Evolutionary conservation across 2,329 filamentous ascomycete species (phyloP), one percentile per base, ranked within the genome.

Genomic region (Neofusicoccum kwambonambiense): DNA sequence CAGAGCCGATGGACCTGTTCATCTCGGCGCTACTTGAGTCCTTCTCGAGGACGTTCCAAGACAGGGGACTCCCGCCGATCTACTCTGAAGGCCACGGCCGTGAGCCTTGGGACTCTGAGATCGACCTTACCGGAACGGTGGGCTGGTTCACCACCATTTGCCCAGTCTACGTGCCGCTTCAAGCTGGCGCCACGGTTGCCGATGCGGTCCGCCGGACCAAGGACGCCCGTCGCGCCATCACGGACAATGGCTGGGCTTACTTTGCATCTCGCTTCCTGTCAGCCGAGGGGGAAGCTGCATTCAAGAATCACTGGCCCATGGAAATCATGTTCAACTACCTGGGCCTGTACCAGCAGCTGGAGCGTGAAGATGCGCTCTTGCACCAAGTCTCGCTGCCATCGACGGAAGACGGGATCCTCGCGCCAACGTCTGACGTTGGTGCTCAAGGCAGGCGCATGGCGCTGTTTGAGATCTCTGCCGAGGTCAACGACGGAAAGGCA

Each of bases 281-380:
- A 1, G 51, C 34, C 0, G 17, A 54, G 35, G 51, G 51, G 8
- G 51, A 54, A 39, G 34, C 34, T 39, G 34, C 51, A 11, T 54
- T 54, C 35, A 22, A 54, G 34, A 41, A 39, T 1, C 41, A 45
- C 19, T 60, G 41, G 51, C 51, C 51, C 51, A 80, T 87, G 54
- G 86, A 89, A 71, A 77, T 89, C 42, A 79, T 87, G 44, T 87
- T 89, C 71, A 87, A 81, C 63, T 86, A 84, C 68, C 76, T 81
- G 2, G 84, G 85, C 2, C 80, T 80, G 0, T 74, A 81, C n/a
- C 80, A 84, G 56, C 79, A 82, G n/a, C 71, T 84, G 0, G 80
- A 83, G 57, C 77, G 77, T 1, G 35, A 49, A 15, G 51, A 49
- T 39, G 44, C 44, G 12, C 60, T 63, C 37, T 22, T 63, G 44